Evolutionary conservation across 306 rosid species (phyloP).

Genomic region (Trichosanthes truncata): DNA sequence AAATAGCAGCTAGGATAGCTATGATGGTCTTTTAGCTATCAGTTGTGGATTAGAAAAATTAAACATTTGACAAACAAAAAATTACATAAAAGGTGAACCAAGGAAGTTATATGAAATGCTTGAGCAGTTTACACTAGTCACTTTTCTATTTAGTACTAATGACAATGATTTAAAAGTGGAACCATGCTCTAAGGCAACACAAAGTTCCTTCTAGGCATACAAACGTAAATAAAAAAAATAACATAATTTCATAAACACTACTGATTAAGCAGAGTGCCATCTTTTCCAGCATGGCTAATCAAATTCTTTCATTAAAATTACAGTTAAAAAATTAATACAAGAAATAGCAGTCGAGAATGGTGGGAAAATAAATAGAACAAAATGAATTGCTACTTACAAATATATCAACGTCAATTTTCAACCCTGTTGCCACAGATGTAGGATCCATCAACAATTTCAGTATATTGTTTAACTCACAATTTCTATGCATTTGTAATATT

Average conservation of each 20-base stretch:
- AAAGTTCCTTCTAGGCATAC: not conserved
- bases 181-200: not conserved
- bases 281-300: not conserved
- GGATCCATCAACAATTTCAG: constrained; percentile 75
- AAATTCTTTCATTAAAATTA: not conserved
- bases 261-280: not conserved
- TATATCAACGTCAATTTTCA: constrained; percentile 62
- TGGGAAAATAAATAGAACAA: not conserved
- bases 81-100: not conserved
- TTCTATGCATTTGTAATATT: constrained; percentile 59
- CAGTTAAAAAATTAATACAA: not conserved
- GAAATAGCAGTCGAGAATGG: not conserved
- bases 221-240: not conserved
- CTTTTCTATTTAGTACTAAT: not conserved
- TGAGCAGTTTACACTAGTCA: not conserved
- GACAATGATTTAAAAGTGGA: not conserved
- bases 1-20: not conserved
- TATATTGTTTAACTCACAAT: constrained; percentile 53
- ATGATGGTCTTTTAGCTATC: not conserved
- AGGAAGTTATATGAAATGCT: not conserved
- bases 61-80: not conserved
- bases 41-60: not conserved
- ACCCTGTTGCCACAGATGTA: constrained; percentile 83
- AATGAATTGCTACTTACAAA: constrained; percentile 49
- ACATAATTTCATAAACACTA: not conserved